These are phyloP conservation scores for Cucurbita ficifolia DNA, from an alignment of 306 rosid species.

Conservation along the genomic window DNA sequence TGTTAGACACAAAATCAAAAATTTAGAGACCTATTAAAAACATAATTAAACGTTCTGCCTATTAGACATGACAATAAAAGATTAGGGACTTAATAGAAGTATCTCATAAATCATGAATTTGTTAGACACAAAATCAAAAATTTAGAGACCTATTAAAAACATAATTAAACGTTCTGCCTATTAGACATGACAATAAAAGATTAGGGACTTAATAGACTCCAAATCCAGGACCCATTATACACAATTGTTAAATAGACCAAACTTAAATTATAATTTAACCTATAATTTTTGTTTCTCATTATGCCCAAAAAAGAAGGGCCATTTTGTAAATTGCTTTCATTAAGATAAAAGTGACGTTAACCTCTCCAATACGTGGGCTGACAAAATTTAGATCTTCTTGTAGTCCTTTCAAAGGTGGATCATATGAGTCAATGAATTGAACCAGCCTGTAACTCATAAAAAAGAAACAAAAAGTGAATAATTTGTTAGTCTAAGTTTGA, in stretches of 20 bases:
- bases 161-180: neutral
- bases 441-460: conserved; percentile 48
- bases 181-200: neutral
- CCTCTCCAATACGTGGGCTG: conserved; percentile 99
- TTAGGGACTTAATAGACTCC: neutral
- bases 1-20: neutral
- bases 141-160: neutral
- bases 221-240: neutral
- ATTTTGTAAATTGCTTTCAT: neutral
- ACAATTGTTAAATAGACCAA: neutral
- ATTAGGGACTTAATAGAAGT: neutral
- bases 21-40: neutral
- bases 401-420: conserved; percentile 89
- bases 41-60: neutral
- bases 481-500: neutral
- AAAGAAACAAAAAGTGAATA: conserved; percentile 3
- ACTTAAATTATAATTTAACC: neutral
- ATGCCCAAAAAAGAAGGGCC: neutral
- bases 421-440: conserved; percentile 86
- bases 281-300: neutral
- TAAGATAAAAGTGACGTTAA: conserved; percentile 23
- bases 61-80: neutral
- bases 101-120: neutral
- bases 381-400: conserved; percentile 95
- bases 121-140: neutral